Conservation (phyloP, 352 stramenopile genomes). For the Thraustochytrium striatum region DNA sequence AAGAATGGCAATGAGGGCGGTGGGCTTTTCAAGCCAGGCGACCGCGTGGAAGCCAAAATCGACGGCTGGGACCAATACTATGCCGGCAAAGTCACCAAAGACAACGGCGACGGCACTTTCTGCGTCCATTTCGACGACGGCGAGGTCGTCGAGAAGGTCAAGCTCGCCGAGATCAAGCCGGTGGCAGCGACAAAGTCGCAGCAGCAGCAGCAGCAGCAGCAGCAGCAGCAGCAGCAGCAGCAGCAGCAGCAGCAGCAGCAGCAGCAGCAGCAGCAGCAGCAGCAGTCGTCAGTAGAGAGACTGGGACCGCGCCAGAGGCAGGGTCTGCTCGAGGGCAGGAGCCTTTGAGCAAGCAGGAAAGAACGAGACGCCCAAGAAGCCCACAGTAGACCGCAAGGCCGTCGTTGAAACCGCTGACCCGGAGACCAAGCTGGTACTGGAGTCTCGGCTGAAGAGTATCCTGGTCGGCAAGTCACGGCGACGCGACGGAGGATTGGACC, state of each 20-base stretch:
- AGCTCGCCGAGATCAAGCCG: background rate
- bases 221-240: background rate
- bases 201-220: slow-evolving; percentile 6
- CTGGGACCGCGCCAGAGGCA: no score
- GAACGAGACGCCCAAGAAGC: no score
- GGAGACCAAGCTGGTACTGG: no score
- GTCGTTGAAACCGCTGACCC: no score
- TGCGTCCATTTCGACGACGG: slow-evolving; percentile 22
- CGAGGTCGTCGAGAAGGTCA: background rate
- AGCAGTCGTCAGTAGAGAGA: background rate
- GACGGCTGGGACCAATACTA: slow-evolving; percentile 28
- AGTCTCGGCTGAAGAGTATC: no score
- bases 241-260: background rate
- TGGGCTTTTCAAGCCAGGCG: background rate
- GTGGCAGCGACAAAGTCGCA: background rate
- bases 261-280: background rate
- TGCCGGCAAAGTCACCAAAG: background rate
- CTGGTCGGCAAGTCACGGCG: no score
- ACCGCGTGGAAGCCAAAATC: slow-evolving; percentile 16
- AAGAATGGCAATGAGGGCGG: no score
- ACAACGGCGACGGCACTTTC: background rate
- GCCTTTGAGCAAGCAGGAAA: no score
- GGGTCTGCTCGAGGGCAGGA: no score
- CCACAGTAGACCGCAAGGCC: no score
- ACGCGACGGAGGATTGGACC: no score